These are phyloP conservation scores for Aureobasidium sp. DNA, from an alignment of 2,329 filamentous ascomycete genomes.

Conservation along the genomic window DNA sequence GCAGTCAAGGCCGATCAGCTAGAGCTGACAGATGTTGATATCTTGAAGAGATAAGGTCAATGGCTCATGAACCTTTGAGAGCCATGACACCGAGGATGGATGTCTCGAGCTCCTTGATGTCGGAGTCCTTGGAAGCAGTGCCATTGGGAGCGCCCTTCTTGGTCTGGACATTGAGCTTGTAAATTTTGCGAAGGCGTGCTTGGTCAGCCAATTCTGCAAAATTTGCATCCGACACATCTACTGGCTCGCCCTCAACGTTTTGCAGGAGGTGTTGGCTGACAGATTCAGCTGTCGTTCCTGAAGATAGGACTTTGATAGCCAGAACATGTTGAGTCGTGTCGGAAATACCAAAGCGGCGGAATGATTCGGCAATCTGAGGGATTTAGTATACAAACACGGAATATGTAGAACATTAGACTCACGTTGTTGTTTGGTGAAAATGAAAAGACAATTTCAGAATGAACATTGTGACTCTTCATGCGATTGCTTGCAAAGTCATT, in stretches of 20 bases:
- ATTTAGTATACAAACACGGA: conserved; percentile 10
- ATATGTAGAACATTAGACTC: conserved; percentile 14
- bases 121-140: conserved; percentile 15
- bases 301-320: conserved; percentile 66
- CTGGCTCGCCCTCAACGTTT: conserved; percentile 54
- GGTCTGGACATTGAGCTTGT: conserved; percentile 61
- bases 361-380: conserved; percentile 79
- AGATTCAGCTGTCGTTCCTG: conserved; percentile 35
- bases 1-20: too few species aligned
- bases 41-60: background rate
- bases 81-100: conserved; percentile 72
- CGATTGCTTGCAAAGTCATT: conserved; percentile 54
- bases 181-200: conserved; percentile 69
- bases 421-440: conserved; percentile 80
- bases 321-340: conserved; percentile 66
- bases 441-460: conserved; percentile 78
- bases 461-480: conserved; percentile 75
- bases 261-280: conserved; percentile 54
- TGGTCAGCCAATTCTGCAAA: conserved; percentile 56
- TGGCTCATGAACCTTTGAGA: conserved; percentile 51
- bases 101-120: conserved; percentile 52
- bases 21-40: background rate
- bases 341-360: conserved; percentile 77
- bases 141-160: conserved; percentile 35
- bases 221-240: conserved; percentile 56